phyloP scores from a whole-genome alignment of 139 green algal species.

The Chlamydomonas schloesseri region DNA sequence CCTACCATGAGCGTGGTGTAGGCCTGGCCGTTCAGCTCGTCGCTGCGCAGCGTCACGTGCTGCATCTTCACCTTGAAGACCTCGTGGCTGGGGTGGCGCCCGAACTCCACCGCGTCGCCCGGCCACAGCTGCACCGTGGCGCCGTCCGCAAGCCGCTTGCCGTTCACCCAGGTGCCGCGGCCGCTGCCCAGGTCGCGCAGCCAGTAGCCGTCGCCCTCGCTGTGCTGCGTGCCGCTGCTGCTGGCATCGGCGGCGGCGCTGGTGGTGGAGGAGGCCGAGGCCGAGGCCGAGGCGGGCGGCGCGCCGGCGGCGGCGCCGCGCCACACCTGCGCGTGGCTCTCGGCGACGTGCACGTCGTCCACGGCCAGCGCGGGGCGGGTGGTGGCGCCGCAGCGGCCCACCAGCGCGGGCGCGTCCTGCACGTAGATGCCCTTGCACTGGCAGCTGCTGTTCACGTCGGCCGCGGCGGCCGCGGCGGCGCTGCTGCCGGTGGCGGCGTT shows the following conservation, averaged over 20 bases:
- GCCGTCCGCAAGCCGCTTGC: slow-evolving; percentile 42
- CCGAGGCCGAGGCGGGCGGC: too few relatives aligned
- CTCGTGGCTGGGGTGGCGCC: slow-evolving; percentile 47
- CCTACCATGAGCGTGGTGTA: slow-evolving; percentile 36
- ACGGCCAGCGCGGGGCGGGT: slow-evolving; percentile 34
- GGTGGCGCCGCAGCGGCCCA: slow-evolving; percentile 17
- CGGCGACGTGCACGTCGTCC: slow-evolving; percentile 39
- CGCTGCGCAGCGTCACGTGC: slow-evolving; percentile 57
- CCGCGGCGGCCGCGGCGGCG: neutral
- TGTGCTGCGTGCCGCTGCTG: neutral
- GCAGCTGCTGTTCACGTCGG: slow-evolving; percentile 17
- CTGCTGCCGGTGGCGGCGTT: neutral
- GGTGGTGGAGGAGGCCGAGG: too few relatives aligned
- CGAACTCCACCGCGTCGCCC: slow-evolving; percentile 76
- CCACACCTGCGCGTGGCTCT: slow-evolving; percentile 51
- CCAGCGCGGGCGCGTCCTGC: neutral
- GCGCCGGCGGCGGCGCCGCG: neutral
- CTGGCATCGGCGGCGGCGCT: neutral
- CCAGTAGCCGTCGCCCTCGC: slow-evolving; percentile 55
- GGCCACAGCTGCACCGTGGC: slow-evolving; percentile 56
- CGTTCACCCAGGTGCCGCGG: slow-evolving; percentile 82
- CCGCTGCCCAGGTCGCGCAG: slow-evolving; percentile 63
- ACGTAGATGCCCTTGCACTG: slow-evolving; percentile 65
- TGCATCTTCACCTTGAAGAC: slow-evolving; percentile 76
- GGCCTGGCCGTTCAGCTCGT: neutral